phyloP scores from a whole-genome alignment of 306 rosid species.

The Prunus mira region DNA sequence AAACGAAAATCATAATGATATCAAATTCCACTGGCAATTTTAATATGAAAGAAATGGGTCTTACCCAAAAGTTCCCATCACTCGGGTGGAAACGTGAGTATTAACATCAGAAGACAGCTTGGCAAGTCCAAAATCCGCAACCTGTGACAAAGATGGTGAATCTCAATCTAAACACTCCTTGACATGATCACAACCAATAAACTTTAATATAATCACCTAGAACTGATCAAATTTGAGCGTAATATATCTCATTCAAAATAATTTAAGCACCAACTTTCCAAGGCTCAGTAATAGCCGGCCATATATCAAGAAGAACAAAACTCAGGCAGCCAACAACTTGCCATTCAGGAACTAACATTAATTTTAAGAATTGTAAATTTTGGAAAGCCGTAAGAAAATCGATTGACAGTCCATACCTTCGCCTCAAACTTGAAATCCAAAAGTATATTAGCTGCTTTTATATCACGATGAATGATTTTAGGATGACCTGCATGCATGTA shows the following conservation, averaged over 20 bases:
- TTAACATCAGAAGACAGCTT: constrained; percentile 74
- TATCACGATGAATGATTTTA: constrained; percentile 96
- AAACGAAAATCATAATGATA: background rate
- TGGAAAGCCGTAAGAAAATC: background rate
- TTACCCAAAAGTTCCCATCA: constrained; percentile 99
- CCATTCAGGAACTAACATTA: background rate
- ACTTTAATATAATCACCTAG: background rate
- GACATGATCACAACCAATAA: background rate
- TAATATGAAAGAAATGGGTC: constrained; percentile 13
- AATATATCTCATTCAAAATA: background rate
- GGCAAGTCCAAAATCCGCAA: constrained; percentile 97
- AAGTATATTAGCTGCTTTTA: constrained; percentile 84
- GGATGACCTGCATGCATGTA: constrained; percentile 70
- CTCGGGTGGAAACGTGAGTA: constrained; percentile 95
- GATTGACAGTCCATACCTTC: constrained; percentile 42
- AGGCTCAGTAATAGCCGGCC: background rate
- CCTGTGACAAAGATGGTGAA: constrained; percentile 42
- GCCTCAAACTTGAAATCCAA: constrained; percentile 92
- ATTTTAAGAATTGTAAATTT: background rate
- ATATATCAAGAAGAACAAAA: background rate
- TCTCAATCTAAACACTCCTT: background rate
- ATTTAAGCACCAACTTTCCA: background rate
- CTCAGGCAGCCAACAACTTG: background rate
- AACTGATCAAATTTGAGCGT: too few species aligned
- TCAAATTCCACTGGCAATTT: background rate